Conservation (phyloP, 2,329 filamentous ascomycete genomes). For the Colletotrichum cuscutae region DNA sequence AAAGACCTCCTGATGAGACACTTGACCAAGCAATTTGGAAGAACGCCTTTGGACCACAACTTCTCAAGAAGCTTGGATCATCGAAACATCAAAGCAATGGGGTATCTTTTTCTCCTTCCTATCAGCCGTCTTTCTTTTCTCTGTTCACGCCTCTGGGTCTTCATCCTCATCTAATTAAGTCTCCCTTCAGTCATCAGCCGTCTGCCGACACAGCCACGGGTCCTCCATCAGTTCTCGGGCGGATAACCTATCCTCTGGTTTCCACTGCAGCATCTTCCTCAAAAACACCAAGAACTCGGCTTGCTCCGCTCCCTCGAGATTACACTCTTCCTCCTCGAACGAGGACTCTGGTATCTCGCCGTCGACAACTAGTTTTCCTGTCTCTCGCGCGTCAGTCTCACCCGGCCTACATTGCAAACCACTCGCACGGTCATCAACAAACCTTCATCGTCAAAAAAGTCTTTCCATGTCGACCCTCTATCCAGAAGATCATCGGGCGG, state of each 20-base stretch:
- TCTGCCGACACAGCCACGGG: constrained; percentile 20
- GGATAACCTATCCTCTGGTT: constrained; percentile 39
- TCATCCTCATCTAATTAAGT: neutral
- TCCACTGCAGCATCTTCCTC: constrained; percentile 41
- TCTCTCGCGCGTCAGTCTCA: neutral
- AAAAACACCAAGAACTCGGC: constrained; percentile 37
- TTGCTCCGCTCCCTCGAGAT: constrained; percentile 36
- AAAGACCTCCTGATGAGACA: neutral
- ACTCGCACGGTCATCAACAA: neutral
- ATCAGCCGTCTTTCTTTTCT: neutral
- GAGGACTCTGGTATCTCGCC: constrained; percentile 24
- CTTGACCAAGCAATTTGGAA: neutral
- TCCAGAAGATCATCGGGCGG: constrained; percentile 47
- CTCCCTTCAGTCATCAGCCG: neutral
- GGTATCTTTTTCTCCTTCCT: neutral
- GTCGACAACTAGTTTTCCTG: constrained; percentile 8
- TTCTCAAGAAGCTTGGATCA: neutral
- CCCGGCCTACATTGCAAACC: accelerated
- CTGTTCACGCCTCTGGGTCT: neutral
- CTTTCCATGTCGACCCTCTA: constrained; percentile 39
- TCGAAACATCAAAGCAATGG: neutral
- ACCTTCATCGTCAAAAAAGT: constrained; percentile 40
- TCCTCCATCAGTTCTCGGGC: constrained; percentile 31
- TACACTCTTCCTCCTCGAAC: constrained; percentile 24
- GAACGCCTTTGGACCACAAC: neutral